Percentiles rank a stretch among this genome's conserved stretches.
These are phyloP conservation scores for Haematococcus lacustris DNA, from an alignment of 139 green algal genomes.

Conservation along the genomic window DNA sequence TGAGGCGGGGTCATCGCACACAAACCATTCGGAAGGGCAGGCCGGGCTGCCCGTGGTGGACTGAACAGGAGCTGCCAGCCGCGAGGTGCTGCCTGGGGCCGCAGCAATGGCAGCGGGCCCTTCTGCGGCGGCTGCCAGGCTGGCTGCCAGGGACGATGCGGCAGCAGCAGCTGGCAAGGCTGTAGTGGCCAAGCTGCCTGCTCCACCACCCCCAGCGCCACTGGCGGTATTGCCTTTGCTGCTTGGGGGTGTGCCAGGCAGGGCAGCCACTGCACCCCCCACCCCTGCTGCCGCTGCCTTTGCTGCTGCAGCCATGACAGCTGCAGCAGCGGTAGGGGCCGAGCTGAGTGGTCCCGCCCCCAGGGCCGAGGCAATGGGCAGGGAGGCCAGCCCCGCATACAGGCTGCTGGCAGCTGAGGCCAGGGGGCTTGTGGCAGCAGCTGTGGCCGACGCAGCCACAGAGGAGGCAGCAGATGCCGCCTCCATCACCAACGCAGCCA, in stretches of 20 bases:
- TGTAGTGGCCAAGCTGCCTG: no score
- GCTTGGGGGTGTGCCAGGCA: no score
- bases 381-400: slow-evolving; percentile 26
- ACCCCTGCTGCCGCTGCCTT: no score
- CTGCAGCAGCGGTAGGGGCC: slow-evolving; percentile 13
- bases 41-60: neutral
- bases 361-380: slow-evolving; percentile 20
- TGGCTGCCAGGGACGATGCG: slow-evolving; percentile 12
- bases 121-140: slow-evolving; percentile 8
- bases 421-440: no score
- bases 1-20: slow-evolving; percentile 60
- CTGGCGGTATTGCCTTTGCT: no score
- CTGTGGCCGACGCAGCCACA: slow-evolving; percentile 10
- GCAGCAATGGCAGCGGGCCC: slow-evolving; percentile 1
- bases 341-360: slow-evolving; percentile 1
- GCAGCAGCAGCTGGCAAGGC: slow-evolving; percentile 24
- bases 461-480: slow-evolving; percentile 36
- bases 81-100: neutral
- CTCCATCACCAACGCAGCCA: slow-evolving; percentile 44
- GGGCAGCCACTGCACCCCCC: no score
- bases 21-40: slow-evolving; percentile 73
- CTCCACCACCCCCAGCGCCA: no score
- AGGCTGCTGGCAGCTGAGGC: slow-evolving; percentile 26
- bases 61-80: neutral
- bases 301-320: slow-evolving; percentile 10